Evolutionary conservation across 345 rosid species (phyloP).

Genomic region (Noccaea caerulescens): DNA sequence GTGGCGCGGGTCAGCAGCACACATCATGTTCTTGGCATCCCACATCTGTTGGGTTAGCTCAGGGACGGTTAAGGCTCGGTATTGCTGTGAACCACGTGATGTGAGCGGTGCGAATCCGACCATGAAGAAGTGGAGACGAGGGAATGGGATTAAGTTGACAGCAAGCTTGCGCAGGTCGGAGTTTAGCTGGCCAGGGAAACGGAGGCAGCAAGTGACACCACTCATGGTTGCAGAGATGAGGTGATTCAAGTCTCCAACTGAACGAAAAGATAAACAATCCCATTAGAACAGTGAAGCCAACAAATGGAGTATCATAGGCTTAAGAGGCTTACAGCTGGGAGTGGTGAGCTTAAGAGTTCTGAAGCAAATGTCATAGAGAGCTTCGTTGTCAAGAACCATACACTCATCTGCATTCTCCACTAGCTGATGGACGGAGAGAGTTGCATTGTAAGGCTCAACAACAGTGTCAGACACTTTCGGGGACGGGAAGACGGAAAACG

Average conservation of each 20-base stretch:
- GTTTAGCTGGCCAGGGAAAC: constrained; percentile 80
- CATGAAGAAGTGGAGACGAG: constrained; percentile 80
- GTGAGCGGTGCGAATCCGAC: constrained; percentile 77
- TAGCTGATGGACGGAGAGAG: constrained; percentile 75
- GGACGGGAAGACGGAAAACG: constrained; percentile 71
- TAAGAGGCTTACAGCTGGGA: constrained; percentile 64
- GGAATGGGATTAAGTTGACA: constrained; percentile 73
- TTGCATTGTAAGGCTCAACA: constrained; percentile 77
- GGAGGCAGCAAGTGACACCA: constrained; percentile 76
- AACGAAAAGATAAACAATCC: neutral
- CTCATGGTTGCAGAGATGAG: constrained; percentile 84
- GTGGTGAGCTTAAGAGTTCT: constrained; percentile 76
- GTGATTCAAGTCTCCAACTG: constrained; percentile 78
- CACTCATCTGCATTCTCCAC: constrained; percentile 83
- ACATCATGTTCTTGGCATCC: constrained; percentile 89
- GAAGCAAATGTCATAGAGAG: constrained; percentile 78
- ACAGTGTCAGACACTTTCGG: constrained; percentile 78
- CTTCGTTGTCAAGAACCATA: constrained; percentile 76
- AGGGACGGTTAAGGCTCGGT: constrained; percentile 72
- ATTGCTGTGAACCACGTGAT: constrained; percentile 78
- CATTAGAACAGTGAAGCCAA: constrained; percentile 8
- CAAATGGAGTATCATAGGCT: no score
- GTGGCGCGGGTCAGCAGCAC: constrained; percentile 81
- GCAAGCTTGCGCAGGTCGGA: constrained; percentile 79
- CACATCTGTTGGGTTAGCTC: constrained; percentile 88